A percentile compares a stretch with the other conserved stretches of the same genome.
phyloP scores from a whole-genome alignment of 345 rosid genomes.

The Aquilaria malaccensis region DNA sequence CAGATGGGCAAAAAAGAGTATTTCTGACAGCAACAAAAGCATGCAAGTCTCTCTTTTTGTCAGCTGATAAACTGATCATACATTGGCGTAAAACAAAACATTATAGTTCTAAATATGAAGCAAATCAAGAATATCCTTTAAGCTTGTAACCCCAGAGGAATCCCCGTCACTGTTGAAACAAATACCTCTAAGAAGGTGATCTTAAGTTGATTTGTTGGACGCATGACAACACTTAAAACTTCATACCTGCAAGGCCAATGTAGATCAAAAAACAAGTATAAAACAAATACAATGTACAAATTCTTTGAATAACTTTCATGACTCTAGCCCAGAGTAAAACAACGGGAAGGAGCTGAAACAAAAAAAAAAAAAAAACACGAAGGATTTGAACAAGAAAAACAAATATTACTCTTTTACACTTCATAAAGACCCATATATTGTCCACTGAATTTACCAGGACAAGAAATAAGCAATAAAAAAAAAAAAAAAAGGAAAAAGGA shows the following conservation, averaged over 20 bases:
- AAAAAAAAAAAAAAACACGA: neutral
- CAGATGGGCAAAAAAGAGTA: no score
- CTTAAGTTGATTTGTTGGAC: conserved; percentile 79
- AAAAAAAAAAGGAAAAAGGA: conserved; percentile 1
- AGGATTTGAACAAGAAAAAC: neutral
- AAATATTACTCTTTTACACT: no score
- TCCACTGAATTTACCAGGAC: no score
- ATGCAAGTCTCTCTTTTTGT: no score
- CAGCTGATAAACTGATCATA: neutral
- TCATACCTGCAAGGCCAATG: conserved; percentile 53
- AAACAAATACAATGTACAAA: neutral
- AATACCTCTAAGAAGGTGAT: conserved; percentile 93
- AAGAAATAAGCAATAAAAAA: neutral
- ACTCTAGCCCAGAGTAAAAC: no score
- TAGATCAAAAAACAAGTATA: conserved; percentile 5
- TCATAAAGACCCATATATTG: no score
- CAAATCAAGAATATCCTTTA: neutral
- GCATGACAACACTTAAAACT: conserved; percentile 68
- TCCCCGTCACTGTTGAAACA: neutral
- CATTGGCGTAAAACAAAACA: neutral
- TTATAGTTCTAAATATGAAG: neutral
- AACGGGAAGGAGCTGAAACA: neutral
- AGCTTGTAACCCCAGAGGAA: conserved; percentile 1
- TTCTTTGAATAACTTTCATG: no score
- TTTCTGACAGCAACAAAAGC: no score